Base-by-base conservation (phyloP, 2,329 filamentous ascomycete species). In the Diaporthe helianthi region DNA sequence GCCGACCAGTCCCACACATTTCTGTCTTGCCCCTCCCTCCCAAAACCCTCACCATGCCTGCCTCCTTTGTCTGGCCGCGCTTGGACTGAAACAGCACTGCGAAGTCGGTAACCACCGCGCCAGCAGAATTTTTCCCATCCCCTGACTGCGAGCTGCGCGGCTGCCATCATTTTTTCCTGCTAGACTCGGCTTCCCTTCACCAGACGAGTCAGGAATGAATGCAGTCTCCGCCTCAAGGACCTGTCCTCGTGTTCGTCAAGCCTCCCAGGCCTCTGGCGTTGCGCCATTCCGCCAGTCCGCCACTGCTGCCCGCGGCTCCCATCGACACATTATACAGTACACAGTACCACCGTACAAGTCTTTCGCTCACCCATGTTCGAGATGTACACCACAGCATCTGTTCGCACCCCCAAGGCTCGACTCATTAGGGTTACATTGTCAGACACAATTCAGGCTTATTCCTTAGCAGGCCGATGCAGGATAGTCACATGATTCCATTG, bases 51-150 rank as follows among this genome's bases (percentile, higher is more conserved):
- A 17, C 26, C 52, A n/a, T 19, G 36, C 38, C 7, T 44, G n/a
- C 49, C 22, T 54, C 24, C 19, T 52, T 24, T 55, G 38, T 65
- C 31, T 65, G 36, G 26, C 26, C 31, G 33, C 69, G 66, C 66
- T 65, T 60, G 58, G 12, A 53, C 69, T 65, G 65, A 60, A 54
- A 71, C 69, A 60, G 24, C 36, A 54, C 44, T 65, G 69, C 69
- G 69, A 71, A 29, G 66, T 71, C 69, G 69, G 69, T 33, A 68
- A 51, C 17, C 52, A 53, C 69, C 41, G 64, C 58, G 52, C 31
- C 36, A 68, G 64, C 66, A 70, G 63, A 61, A 15, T 69, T 71
- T 67, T 68, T 71, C 38, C 51, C 12, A 31, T 46, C 49, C 53
- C 66, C 55, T 68, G 66, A 54, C 51, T 31, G n/a, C 29, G 31